Base-by-base conservation (phyloP, 1,284 basidiomycete species). In the Earliella scabrosa region DNA sequence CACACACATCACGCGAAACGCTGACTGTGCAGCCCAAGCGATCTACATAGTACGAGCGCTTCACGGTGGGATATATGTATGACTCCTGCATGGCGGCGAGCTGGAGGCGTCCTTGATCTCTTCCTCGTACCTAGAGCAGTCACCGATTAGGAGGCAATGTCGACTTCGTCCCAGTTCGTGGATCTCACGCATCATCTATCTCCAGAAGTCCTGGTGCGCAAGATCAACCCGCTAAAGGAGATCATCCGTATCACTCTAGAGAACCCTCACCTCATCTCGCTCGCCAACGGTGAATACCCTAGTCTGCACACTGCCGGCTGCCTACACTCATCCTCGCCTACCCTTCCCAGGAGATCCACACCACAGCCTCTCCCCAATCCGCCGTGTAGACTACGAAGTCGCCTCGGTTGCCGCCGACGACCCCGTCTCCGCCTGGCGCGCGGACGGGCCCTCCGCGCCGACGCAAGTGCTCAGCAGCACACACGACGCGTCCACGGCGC, bases 191-290 rank as follows among this genome's bases (percentile, higher is more conserved):
- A 73, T 52, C 74, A 75, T 54, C 64, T 75, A 18, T 74, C 72
- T 5, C 39, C 58, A 3, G 74, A 75, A 56, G 66, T 72, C 4
- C 61, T 66, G 11, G 58, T 54, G 4, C 64, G 73, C 31, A 62
- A 66, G 24, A 56, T 65, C 8, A 75, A 75, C 49, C 68, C 74
- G 0, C 71, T 78, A 68, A 79, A 79, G 56, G 72, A 72, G 1
- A 68, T 76, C 43, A 72, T 72, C 51, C 70, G 68, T 32, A 46
- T 76, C 4, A 60, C 71, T 1, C 55, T 65, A 36, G 60, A 65
- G 29, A 69, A 68, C 39, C 67, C 72, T 10, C 59, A 70, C 35
- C 64, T 76, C 50, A 63, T 74, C 36, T 73, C 72, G 32, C 68
- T 79, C n/a, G 77, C 72, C 3, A 77, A 77, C 46, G 77, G 77